Evolutionary conservation across 768 basidiomycete genomes (phyloP), one percentile per base, ranked within the genome.

Genomic region (Termitomyces sp.): DNA sequence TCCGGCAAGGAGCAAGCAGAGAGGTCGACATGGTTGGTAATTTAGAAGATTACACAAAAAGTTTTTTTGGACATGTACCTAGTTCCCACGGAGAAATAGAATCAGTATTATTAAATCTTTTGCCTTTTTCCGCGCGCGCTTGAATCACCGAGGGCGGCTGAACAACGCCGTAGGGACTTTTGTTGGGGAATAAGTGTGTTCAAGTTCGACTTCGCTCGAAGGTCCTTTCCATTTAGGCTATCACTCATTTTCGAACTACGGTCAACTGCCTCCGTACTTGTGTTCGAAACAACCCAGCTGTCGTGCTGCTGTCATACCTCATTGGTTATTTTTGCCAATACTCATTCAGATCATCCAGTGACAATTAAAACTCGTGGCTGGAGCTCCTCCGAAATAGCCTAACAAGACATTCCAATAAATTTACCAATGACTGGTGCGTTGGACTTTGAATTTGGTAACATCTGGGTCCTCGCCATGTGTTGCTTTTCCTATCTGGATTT

Each of bases 1-100:
- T 60, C 64, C 73, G 71, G 66, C 72, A 68, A 43, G 72, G 68
- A 42, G 72, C 69, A 59, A 81, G 69, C 29, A 82, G 68, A 10
- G 79, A 73, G 34, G 73, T 74, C 42, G 59, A 59, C 63, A 67
- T 66, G 46, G 49, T 29, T 50, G 37, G 55, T 15, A 17, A 55
- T 32, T 42, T 14, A 17, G 49, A 32, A 11, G 29, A 32, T 51
- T 32, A 46, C 49, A 11, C 38, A 29, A 32, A 56, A 56, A 56
- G 42, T 56, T 56, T 56, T 38, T 31, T 9, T 11, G n/a, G 6
- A 14, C 36, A 54, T n/a, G 45, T 34, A 45, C 8, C 0, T 20
- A 14, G 37, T 57, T 57, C 56, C 36, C 56, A 57, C 56, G 56
- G 15, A 11, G 29, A 57, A 46, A 36, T 45, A 37, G 37, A 46